A percentile compares a stretch with the other conserved stretches of the same genome.
Evolutionary conservation across 2,329 filamentous ascomycete species (phyloP).

Genomic region (Ophiocordyceps sinensis): DNA sequence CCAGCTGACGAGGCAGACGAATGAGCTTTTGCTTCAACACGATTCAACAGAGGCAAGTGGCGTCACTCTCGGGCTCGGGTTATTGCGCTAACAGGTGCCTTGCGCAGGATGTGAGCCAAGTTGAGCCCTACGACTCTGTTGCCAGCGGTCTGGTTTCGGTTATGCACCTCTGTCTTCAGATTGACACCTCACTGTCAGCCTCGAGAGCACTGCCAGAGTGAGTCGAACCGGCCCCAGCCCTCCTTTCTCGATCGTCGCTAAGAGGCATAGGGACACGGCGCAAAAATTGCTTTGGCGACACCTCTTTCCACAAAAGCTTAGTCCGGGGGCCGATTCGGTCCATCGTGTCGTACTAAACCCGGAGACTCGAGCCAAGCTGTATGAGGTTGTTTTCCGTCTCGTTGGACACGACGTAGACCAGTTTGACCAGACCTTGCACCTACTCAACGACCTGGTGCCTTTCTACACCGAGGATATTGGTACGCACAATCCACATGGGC

Average conservation of each 20-base stretch:
- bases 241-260: not conserved
- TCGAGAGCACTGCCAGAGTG: slow-evolving; percentile 13
- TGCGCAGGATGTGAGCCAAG: slow-evolving; percentile 12
- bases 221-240: not conserved
- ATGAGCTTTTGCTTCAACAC: slow-evolving; percentile 23
- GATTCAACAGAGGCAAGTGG: slow-evolving; percentile 23
- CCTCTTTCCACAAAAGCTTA: slow-evolving; percentile 39
- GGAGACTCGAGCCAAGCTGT: slow-evolving; percentile 42
- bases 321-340: slow-evolving; percentile 9
- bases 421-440: slow-evolving; percentile 34
- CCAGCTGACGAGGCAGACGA: slow-evolving; percentile 13
- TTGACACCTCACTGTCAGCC: slow-evolving; percentile 11
- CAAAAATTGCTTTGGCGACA: slow-evolving; percentile 44
- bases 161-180: slow-evolving; percentile 15
- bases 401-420: slow-evolving; percentile 35
- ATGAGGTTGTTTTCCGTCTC: slow-evolving; percentile 43
- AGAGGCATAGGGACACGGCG: slow-evolving; percentile 12
- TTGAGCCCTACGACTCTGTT: slow-evolving; percentile 12
- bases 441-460: slow-evolving; percentile 18
- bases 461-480: slow-evolving; percentile 26
- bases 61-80: not conserved
- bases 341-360: slow-evolving; percentile 33
- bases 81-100: not conserved
- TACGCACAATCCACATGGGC: slow-evolving; percentile 6
- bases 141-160: slow-evolving; percentile 15